phyloP scores from a whole-genome alignment of 805 yeast species.

The Blastobotrys muscicola region DNA sequence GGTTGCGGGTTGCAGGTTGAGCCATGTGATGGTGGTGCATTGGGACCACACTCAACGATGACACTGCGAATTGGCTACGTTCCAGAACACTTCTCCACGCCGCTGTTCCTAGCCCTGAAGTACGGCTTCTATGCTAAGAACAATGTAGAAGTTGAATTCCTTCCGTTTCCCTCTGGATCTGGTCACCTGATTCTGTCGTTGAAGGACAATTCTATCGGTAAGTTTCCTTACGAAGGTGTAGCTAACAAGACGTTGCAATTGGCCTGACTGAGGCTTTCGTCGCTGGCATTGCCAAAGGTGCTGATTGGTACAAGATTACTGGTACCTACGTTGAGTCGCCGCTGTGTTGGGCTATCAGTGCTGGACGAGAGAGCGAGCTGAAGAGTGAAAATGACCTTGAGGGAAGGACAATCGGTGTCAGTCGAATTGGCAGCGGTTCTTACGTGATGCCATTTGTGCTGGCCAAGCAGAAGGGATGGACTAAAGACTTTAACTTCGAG shows the following conservation, averaged over 20 bases:
- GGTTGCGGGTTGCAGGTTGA: neutral
- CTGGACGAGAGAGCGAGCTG: conserved; percentile 60
- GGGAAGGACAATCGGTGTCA: conserved; percentile 63
- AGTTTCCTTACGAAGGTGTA: conserved; percentile 1
- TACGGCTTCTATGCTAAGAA: conserved; percentile 45
- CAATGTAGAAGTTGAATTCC: conserved; percentile 45
- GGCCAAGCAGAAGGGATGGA: conserved; percentile 51
- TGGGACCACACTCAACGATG: neutral
- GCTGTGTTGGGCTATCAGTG: conserved; percentile 81
- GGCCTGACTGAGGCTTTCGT: conserved; percentile 91
- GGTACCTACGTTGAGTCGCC: conserved; percentile 86
- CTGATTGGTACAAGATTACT: conserved; percentile 50
- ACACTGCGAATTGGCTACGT: conserved; percentile 45
- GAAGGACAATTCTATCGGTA: conserved; percentile 47
- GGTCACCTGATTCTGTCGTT: conserved; percentile 77
- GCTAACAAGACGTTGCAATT: conserved; percentile 48
- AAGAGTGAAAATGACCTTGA: conserved; percentile 43
- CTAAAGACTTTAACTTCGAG: conserved; percentile 36
- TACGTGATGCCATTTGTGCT: conserved; percentile 85
- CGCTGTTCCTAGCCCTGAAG: conserved; percentile 59
- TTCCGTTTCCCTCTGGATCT: conserved; percentile 77
- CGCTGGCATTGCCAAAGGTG: conserved; percentile 69
- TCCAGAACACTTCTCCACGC: conserved; percentile 90
- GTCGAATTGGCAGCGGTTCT: conserved; percentile 81
- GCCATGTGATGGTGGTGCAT: neutral